These are phyloP conservation scores for Rhynchosporium agropyri DNA, from an alignment of 2,329 filamentous ascomycete species.

Conservation along the genomic window DNA sequence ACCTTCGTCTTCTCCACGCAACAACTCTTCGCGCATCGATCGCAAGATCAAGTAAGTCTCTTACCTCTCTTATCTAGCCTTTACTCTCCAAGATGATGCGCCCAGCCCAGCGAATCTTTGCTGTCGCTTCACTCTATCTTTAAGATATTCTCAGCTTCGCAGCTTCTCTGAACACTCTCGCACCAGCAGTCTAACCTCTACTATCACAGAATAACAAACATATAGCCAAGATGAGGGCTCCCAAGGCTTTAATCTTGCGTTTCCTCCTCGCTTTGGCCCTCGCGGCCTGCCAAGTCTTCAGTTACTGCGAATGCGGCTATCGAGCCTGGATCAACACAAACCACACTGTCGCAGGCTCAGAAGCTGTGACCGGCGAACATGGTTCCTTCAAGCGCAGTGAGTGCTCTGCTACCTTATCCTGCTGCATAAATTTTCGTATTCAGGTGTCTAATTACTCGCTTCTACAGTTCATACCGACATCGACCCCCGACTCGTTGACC, in stretches of 20 bases:
- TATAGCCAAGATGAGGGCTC: neutral
- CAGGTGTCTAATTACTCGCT: neutral
- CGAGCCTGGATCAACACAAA: slow-evolving; percentile 46
- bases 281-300: slow-evolving; percentile 28
- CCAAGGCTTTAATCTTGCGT: neutral
- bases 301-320: slow-evolving; percentile 75
- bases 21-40: neutral
- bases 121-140: no score
- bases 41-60: neutral
- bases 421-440: neutral
- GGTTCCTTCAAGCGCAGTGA: neutral
- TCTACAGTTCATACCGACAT: neutral
- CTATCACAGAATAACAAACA: neutral
- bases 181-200: neutral
- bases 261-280: neutral
- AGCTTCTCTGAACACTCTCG: neutral
- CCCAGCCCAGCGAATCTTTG: neutral
- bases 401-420: neutral
- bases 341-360: slow-evolving; percentile 41
- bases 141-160: neutral
- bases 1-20: neutral
- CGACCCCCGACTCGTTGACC: neutral
- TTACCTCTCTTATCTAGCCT: neutral
- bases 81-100: neutral
- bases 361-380: slow-evolving; percentile 27